Percentiles rank a stretch among this genome's conserved stretches.
Conservation (phyloP, 2,329 filamentous ascomycete species). For the Cladophialophora bantiana region DNA sequence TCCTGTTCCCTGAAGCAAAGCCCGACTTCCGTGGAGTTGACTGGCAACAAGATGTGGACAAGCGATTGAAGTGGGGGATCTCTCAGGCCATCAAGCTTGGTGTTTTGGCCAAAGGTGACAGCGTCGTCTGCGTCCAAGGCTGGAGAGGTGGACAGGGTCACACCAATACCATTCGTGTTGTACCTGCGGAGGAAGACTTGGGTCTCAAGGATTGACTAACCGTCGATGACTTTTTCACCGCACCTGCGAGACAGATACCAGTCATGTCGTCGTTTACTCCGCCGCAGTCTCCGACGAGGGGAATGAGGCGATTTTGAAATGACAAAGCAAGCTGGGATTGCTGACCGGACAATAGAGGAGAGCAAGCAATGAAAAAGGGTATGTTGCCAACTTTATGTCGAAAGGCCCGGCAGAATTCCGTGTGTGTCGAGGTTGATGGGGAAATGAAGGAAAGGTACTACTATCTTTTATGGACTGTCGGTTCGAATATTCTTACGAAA, state of each 20-base stretch:
- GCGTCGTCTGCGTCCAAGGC: conserved; percentile 71
- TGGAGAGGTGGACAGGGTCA: conserved; percentile 73
- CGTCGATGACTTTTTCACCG: conserved; percentile 31
- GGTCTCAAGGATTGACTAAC: conserved; percentile 42
- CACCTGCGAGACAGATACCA: conserved; percentile 27
- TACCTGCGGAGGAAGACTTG: conserved; percentile 53
- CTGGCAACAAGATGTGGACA: conserved; percentile 99
- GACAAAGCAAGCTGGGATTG: background rate
- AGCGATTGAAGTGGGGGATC: conserved; percentile 97
- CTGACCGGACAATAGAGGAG: background rate
- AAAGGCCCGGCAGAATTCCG: conserved; percentile 1
- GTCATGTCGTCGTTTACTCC: conserved; percentile 26
- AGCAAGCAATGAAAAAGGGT: background rate
- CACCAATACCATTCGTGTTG: conserved; percentile 68
- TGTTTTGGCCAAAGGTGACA: conserved; percentile 78
- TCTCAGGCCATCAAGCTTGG: conserved; percentile 81
- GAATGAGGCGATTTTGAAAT: conserved; percentile 18
- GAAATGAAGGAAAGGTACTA: background rate
- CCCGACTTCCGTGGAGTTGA: conserved; percentile 80
- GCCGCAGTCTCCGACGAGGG: conserved; percentile 21
- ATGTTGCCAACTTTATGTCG: background rate
- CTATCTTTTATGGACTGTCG: conserved; percentile 1
- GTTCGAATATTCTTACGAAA: conserved; percentile 1
- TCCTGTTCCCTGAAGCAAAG: conserved; percentile 91
- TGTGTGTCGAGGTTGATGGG: background rate